These are phyloP conservation scores for Xylaria intraflava DNA, from an alignment of 495 filamentous ascomycete species.

Conservation along the genomic window DNA sequence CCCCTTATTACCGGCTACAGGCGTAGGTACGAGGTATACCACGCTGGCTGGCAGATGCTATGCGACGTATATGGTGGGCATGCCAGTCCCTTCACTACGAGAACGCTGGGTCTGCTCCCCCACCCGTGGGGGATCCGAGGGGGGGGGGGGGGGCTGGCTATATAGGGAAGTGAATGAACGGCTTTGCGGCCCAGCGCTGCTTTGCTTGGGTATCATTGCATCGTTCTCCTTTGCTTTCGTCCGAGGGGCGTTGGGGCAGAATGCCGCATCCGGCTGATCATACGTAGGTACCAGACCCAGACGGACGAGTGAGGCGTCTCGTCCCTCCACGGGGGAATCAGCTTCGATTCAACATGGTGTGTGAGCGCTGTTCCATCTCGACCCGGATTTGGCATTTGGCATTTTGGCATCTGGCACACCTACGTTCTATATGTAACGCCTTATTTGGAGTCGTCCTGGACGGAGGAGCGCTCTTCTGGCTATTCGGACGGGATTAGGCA, in stretches of 20 bases:
- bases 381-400: too few species aligned
- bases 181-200: background rate
- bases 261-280: background rate
- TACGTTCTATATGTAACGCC: too few species aligned
- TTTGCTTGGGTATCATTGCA: constrained; percentile 1
- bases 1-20: background rate
- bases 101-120: background rate
- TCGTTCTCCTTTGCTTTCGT: background rate
- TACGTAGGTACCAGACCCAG: background rate
- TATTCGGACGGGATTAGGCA: too few species aligned
- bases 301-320: too few species aligned
- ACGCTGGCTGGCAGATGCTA: too few species aligned
- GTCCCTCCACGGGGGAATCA: too few species aligned
- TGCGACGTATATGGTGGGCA: too few species aligned
- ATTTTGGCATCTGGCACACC: too few species aligned
- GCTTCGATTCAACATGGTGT: too few species aligned
- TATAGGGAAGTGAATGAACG: background rate
- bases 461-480: too few species aligned
- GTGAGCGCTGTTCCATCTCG: too few species aligned
- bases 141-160: background rate
- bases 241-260: background rate
- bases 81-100: background rate
- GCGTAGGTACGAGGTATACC: background rate
- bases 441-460: too few species aligned
- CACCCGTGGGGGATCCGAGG: background rate